Evolutionary conservation across 345 rosid genomes (phyloP).

Genomic region (Eucalyptus polybractea): DNA sequence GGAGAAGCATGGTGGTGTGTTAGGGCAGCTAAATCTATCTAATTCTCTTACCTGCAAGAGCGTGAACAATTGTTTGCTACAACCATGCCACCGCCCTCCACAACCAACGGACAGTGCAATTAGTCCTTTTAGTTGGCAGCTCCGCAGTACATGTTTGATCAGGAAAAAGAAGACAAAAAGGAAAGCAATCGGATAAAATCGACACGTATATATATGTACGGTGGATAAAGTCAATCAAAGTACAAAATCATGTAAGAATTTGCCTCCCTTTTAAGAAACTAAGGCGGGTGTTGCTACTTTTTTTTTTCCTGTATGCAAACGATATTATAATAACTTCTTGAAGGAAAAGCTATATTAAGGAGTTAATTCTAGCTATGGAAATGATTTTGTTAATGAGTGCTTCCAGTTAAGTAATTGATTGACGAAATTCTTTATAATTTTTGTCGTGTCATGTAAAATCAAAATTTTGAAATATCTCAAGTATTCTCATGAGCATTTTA

Average conservation of each 20-base stretch:
- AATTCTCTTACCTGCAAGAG: background rate
- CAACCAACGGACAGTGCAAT: background rate
- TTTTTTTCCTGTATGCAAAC: accelerated
- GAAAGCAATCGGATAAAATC: too few species aligned
- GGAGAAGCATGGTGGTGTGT: background rate
- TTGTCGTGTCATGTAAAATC: background rate
- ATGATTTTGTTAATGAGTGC: background rate
- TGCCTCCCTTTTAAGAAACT: background rate
- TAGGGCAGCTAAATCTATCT: background rate
- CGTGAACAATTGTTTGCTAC: background rate
- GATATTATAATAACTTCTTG: accelerated
- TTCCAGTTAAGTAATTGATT: accelerated
- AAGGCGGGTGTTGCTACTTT: background rate
- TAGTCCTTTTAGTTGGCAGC: background rate
- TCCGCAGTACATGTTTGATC: background rate
- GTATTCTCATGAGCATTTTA: background rate
- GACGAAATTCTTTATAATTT: background rate
- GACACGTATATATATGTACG: background rate
- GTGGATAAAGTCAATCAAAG: background rate
- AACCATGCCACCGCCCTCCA: background rate
- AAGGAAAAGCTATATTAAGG: background rate
- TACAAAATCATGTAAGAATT: background rate
- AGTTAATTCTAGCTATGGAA: background rate
- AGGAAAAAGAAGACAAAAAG: background rate
- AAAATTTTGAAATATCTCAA: accelerated